A percentile compares a stretch with the other conserved stretches of the same genome.
Evolutionary conservation across 164 flowering plant species (phyloP).

Genomic region (Taxillus chinensis): DNA sequence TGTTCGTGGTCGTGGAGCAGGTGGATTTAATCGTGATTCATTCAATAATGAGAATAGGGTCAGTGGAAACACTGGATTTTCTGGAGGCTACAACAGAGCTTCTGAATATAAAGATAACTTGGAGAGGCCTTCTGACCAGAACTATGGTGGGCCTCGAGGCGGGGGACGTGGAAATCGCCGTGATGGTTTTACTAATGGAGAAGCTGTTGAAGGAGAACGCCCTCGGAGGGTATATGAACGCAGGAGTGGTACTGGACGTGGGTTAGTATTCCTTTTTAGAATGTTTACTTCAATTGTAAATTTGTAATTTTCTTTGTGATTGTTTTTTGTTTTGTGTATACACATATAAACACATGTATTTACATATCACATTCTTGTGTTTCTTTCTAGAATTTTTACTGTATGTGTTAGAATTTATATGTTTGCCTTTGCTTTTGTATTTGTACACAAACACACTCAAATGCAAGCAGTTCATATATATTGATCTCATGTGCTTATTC

Average conservation of each 20-base stretch:
- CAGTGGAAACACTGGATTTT: slow-evolving; percentile 18
- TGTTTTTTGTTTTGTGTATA: too few relatives aligned
- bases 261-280: slow-evolving; percentile 21
- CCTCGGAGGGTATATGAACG: slow-evolving; percentile 49
- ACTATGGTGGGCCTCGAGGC: slow-evolving; percentile 45
- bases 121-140: slow-evolving; percentile 29
- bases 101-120: slow-evolving; percentile 30
- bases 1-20: slow-evolving; percentile 12
- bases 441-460: too few relatives aligned
- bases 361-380: too few relatives aligned
- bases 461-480: background rate
- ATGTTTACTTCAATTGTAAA: too few relatives aligned
- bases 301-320: too few relatives aligned
- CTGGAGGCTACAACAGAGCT: slow-evolving; percentile 21
- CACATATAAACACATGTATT: too few relatives aligned
- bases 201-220: slow-evolving; percentile 38
- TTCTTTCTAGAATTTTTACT: too few relatives aligned
- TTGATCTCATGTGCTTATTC: background rate
- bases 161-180: slow-evolving; percentile 50
- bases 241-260: slow-evolving; percentile 59
- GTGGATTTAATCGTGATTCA: slow-evolving; percentile 29
- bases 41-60: slow-evolving; percentile 28
- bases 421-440: too few relatives aligned
- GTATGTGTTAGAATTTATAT: too few relatives aligned
- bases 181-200: slow-evolving; percentile 47